phyloP scores from a whole-genome alignment of 2,329 filamentous ascomycete species.

The Graphilbum fragrans region DNA sequence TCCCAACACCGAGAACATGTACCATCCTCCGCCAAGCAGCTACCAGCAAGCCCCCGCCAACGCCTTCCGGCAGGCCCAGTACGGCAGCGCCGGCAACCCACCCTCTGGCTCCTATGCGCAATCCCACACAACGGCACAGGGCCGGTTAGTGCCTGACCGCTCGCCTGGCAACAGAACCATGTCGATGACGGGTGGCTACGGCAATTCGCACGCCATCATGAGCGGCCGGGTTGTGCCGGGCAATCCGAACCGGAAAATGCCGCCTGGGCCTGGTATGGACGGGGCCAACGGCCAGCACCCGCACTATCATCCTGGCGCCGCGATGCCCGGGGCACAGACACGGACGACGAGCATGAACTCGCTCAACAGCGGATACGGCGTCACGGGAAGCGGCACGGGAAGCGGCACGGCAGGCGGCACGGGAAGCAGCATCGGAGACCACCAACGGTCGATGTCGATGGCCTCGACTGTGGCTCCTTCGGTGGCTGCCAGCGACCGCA shows the following conservation, averaged over 20 bases:
- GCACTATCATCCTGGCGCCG: slow-evolving; percentile 16
- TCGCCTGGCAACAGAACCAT: slow-evolving; percentile 78
- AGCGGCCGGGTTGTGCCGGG: slow-evolving; percentile 85
- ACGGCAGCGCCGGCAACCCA: slow-evolving; percentile 37
- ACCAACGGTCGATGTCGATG: slow-evolving; percentile 71
- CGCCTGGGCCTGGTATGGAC: slow-evolving; percentile 7
- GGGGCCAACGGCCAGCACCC: slow-evolving; percentile 20
- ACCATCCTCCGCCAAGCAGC: slow-evolving; percentile 48
- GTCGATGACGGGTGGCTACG: slow-evolving; percentile 72
- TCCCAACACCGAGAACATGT: slow-evolving; percentile 44
- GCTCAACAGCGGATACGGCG: slow-evolving; percentile 21
- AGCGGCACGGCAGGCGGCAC: not conserved
- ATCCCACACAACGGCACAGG: slow-evolving; percentile 79
- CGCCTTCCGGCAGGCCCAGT: slow-evolving; percentile 67
- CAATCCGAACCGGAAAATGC: slow-evolving; percentile 22
- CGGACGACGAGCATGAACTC: slow-evolving; percentile 30
- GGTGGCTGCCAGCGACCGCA: slow-evolving; percentile 47
- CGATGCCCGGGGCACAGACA: slow-evolving; percentile 33
- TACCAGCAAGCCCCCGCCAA: slow-evolving; percentile 58
- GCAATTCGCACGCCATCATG: slow-evolving; percentile 80
- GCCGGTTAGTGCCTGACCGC: slow-evolving; percentile 79
- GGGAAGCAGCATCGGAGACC: slow-evolving; percentile 27
- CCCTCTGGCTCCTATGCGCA: slow-evolving; percentile 18
- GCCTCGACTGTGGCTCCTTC: slow-evolving; percentile 66
- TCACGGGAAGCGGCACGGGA: not conserved